Evolutionary conservation across 768 basidiomycete genomes (phyloP).

Genomic region (button mushroom (Agaricus bisporus)): DNA sequence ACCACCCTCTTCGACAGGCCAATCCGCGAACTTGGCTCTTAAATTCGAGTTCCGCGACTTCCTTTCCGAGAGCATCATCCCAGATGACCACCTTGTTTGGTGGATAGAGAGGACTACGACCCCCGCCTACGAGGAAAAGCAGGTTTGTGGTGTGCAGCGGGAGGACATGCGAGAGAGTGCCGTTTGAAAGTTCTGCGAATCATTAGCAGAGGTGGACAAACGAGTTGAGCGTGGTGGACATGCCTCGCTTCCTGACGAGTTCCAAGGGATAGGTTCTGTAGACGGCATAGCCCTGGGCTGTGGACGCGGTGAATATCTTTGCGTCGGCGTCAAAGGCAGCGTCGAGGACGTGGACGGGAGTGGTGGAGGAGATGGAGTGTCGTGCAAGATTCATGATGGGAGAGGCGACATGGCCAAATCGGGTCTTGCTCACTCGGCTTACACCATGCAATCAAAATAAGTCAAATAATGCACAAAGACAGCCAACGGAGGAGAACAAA

Average conservation of each 20-base stretch:
- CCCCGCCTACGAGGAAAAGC: constrained; percentile 83
- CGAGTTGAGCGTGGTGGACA: constrained; percentile 4
- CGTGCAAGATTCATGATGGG: constrained; percentile 78
- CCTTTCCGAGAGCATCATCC: constrained; percentile 72
- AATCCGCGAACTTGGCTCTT: constrained; percentile 77
- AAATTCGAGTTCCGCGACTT: constrained; percentile 88
- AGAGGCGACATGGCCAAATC: constrained; percentile 4
- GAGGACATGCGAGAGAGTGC: constrained; percentile 70
- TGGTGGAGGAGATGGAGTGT: constrained; percentile 74
- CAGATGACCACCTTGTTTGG: constrained; percentile 90
- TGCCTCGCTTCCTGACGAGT: constrained; percentile 80
- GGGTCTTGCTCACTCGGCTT: background rate
- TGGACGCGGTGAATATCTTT: constrained; percentile 74
- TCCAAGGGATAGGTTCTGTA: constrained; percentile 73
- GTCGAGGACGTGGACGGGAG: constrained; percentile 70
- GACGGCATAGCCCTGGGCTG: constrained; percentile 77
- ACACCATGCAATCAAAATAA: constrained; percentile 8
- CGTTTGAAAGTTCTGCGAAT: constrained; percentile 62
- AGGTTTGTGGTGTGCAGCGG: constrained; percentile 80
- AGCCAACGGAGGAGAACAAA: background rate
- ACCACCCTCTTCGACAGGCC: constrained; percentile 77
- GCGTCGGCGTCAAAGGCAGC: constrained; percentile 77
- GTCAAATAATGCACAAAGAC: constrained; percentile 11
- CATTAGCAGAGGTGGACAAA: no score
- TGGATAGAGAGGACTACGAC: constrained; percentile 82